Percentiles rank a stretch among this genome's conserved stretches.
phyloP scores from a whole-genome alignment of 345 rosid genomes.

The Acer negundo region DNA sequence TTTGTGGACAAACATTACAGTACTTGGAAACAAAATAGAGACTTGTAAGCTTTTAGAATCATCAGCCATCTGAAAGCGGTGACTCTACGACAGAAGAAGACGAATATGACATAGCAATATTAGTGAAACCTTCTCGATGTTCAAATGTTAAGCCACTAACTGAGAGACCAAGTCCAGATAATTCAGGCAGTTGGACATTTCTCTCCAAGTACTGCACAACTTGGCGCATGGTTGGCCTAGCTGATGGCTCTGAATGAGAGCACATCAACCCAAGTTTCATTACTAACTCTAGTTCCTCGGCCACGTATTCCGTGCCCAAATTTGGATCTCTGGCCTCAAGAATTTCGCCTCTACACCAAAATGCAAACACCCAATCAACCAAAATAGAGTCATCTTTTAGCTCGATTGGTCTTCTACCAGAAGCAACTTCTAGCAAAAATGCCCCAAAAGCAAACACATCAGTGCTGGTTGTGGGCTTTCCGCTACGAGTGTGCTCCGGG shows the following conservation, averaged over 20 bases:
- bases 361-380: constrained; percentile 50
- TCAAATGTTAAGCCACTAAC: constrained; percentile 36
- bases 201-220: constrained; percentile 49
- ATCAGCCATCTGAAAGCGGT: constrained; percentile 58
- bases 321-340: constrained; percentile 47
- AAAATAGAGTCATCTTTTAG: constrained; percentile 28
- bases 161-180: constrained; percentile 38
- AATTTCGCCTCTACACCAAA: constrained; percentile 39
- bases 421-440: constrained; percentile 60
- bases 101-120: constrained; percentile 39
- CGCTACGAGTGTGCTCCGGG: constrained; percentile 56
- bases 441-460: constrained; percentile 70
- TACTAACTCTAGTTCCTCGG: constrained; percentile 52
- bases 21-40: neutral
- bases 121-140: constrained; percentile 42
- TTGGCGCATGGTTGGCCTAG: constrained; percentile 65
- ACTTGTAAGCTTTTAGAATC: neutral
- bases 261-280: constrained; percentile 63
- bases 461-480: constrained; percentile 49
- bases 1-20: neutral
- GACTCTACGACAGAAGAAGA: constrained; percentile 53
- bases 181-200: constrained; percentile 44
- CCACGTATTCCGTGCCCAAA: constrained; percentile 35
- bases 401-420: constrained; percentile 56
- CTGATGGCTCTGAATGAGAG: constrained; percentile 44